Conservation (phyloP, 164 flowering plant genomes). For the Annona cherimola region DNA sequence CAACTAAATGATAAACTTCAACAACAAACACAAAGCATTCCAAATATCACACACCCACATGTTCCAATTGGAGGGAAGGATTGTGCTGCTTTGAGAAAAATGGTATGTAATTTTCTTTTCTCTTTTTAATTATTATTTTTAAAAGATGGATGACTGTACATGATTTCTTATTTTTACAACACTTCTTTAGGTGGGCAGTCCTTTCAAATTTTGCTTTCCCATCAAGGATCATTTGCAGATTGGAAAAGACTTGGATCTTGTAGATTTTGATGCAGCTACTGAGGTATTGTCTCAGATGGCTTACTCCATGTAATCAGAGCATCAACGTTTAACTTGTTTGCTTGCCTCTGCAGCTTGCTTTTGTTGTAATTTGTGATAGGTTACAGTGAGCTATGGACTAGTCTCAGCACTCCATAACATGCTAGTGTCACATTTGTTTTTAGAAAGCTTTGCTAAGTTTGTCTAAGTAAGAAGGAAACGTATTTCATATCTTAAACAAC, state of each 20-base stretch:
- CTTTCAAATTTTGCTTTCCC: slow-evolving; percentile 55
- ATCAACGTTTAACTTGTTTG: too few relatives aligned
- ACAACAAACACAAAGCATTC: slow-evolving; percentile 76
- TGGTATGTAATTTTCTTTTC: slow-evolving; percentile 30
- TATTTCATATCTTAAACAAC: too few relatives aligned
- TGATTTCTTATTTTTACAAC: too few relatives aligned
- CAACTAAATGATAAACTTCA: slow-evolving; percentile 78
- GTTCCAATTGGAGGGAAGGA: slow-evolving; percentile 90
- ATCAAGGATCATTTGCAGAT: slow-evolving; percentile 84
- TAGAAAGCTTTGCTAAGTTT: too few relatives aligned
- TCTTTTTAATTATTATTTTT: background rate
- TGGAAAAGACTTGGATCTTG: slow-evolving; percentile 80
- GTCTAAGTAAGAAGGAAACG: too few relatives aligned
- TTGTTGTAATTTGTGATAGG: too few relatives aligned
- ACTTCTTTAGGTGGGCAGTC: slow-evolving; percentile 58
- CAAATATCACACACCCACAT: slow-evolving; percentile 89
- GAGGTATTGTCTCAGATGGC: slow-evolving; percentile 45
- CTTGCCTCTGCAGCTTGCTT: too few relatives aligned
- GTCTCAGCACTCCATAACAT: too few relatives aligned
- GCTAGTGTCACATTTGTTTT: too few relatives aligned
- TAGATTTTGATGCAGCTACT: slow-evolving; percentile 95
- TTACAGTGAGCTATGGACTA: too few relatives aligned
- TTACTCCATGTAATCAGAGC: too few relatives aligned
- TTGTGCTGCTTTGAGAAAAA: slow-evolving; percentile 53
- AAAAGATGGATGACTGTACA: too few relatives aligned